Percentiles rank a stretch among this genome's conserved stretches.
phyloP scores from a whole-genome alignment of 108 stramenopile species.

The Cyclotella distinguenda region DNA sequence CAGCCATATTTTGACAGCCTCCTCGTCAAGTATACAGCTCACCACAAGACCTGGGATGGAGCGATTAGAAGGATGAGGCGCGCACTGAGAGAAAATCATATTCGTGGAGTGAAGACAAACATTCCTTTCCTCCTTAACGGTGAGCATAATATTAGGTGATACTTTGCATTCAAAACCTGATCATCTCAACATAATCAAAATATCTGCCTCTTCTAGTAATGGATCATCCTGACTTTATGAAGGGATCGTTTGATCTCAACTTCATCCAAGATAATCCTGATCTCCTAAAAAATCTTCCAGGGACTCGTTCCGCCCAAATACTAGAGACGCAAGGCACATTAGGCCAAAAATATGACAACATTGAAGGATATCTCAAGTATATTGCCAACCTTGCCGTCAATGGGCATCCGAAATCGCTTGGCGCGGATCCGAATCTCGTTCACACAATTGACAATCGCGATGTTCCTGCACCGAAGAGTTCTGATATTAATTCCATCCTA shows the following conservation, averaged over 20 bases:
- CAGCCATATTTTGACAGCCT: constrained; percentile 79
- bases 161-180: neutral
- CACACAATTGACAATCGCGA: constrained; percentile 23
- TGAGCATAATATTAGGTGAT: constrained; percentile 4
- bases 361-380: constrained; percentile 59
- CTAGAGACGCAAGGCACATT: constrained; percentile 19
- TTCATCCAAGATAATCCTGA: constrained; percentile 67
- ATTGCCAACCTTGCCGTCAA: constrained; percentile 71
- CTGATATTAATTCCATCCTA: constrained; percentile 18
- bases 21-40: constrained; percentile 73
- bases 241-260: constrained; percentile 56
- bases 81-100: constrained; percentile 63
- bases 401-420: constrained; percentile 68
- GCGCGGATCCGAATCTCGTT: constrained; percentile 51
- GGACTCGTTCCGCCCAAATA: constrained; percentile 9
- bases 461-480: constrained; percentile 21
- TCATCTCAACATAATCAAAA: neutral
- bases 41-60: constrained; percentile 44
- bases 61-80: constrained; percentile 58
- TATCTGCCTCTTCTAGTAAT: constrained; percentile 56
- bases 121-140: constrained; percentile 56
- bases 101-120: constrained; percentile 56
- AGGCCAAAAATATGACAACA: constrained; percentile 43
- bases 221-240: constrained; percentile 62
- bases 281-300: constrained; percentile 25